These are phyloP conservation scores for Mortierella sp. DNA, from an alignment of 371 early-diverging fungal genomes.

Conservation along the genomic window DNA sequence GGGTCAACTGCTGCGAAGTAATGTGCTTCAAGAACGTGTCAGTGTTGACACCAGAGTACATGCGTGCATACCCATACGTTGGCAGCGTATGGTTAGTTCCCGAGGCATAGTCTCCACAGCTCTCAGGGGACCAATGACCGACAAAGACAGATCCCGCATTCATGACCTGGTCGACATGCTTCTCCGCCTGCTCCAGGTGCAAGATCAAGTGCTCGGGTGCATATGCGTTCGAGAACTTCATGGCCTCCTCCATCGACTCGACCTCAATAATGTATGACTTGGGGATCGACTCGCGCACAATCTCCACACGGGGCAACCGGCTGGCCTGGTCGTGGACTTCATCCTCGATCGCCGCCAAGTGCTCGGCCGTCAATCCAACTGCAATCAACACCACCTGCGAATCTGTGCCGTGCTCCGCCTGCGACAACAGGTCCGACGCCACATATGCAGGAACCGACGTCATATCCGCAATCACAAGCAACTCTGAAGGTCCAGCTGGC, in stretches of 20 bases:
- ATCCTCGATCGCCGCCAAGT: constrained; percentile 80
- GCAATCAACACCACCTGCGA: constrained; percentile 96
- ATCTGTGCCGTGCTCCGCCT: constrained; percentile 98
- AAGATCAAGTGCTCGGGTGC: constrained; percentile 98
- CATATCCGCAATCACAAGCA: constrained; percentile 94
- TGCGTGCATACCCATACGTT: constrained; percentile 96
- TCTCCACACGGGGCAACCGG: constrained; percentile 89
- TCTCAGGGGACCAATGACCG: constrained; percentile 95
- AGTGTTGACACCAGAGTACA: constrained; percentile 98
- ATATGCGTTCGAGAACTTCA: constrained; percentile 93
- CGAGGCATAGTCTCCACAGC: constrained; percentile 98
- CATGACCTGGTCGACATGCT: constrained; percentile 71
- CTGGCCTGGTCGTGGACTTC: constrained; percentile 87
- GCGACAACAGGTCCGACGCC: constrained; percentile 94
- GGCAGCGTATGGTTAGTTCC: constrained; percentile 99
- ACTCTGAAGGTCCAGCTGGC: constrained; percentile 98
- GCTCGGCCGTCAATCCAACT: constrained; percentile 74
- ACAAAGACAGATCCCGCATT: constrained; percentile 98
- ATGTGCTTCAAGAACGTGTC: constrained; percentile 96
- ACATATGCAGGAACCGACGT: constrained; percentile 90
- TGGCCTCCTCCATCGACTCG: constrained; percentile 80
- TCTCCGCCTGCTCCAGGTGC: constrained; percentile 84
- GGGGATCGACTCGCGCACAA: constrained; percentile 89
- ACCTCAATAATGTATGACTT: constrained; percentile 85
- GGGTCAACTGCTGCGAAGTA: constrained; percentile 92